Evolutionary conservation across 129 eudicot species (phyloP), one percentile per base, ranked within the genome.

Genomic region (Flaveria bidentis): DNA sequence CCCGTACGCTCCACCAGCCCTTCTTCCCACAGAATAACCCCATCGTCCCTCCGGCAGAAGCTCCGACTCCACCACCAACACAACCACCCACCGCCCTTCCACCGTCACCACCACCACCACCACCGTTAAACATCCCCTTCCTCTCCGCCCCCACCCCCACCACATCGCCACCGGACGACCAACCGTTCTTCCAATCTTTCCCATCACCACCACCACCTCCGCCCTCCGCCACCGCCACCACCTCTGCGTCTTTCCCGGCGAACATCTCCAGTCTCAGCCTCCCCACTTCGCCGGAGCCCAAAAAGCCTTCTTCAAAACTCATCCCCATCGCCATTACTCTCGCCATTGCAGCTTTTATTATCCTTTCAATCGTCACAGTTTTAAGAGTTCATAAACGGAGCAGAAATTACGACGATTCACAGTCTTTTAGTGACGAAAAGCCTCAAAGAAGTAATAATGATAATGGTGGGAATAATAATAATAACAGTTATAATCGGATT

Each of bases 1-100:
- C 92, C 72, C 97, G 97, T 52, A 57, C 80, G 9, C 96, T 91
- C 41, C 97, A 91, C 79, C 89, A 89, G 28, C 96, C 97, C 4
- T 87, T 88, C 80, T 85, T 85, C 78, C 89, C 92, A 0, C 73
- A 69, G n/a, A 86, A 81, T 71, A 15, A 85, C 20, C 13, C 46
- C 30, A 30, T 23, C 50, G 26, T 50, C 53, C 80, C 80, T 18
- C 80, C 74, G 41, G 39, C 57, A 5, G 69, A 18, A 78, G 86
- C 89, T 83, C 69, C 78, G 8, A 78, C 42, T 36, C 7, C 6
- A 36, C 70, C 10, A 64, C 83, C 86, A 76, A 3, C 85, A 1
- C 83, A 52, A 78, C 87, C 88, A 84, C 88, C 81, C 0, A 6
- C 84, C 14, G 57, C 73, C 60, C 88, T 42, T 55, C 83, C 78